Evolutionary conservation across 2,329 filamentous ascomycete genomes (phyloP), one percentile per base, ranked within the genome.

Genomic region (Sphaerulina populicola): DNA sequence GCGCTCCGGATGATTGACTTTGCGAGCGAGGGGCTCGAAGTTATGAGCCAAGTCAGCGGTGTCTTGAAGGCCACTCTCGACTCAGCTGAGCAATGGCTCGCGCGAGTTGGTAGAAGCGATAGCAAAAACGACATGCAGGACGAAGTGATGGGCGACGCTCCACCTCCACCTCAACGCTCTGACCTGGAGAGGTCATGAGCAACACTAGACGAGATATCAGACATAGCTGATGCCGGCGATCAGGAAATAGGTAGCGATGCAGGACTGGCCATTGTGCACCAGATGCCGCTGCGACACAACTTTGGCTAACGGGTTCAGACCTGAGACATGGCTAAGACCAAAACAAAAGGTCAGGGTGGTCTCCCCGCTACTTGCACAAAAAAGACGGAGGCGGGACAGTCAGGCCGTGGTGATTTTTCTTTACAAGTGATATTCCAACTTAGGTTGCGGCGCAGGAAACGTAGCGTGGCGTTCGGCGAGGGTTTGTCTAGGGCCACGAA

Each of bases 11-110:
- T 94, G 50, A 72, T 97, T 10, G 81, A 93, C 1, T 80, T 97
- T 46, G 91, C 91, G 6, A 86, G 85, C 62, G 91, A 97, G 66
- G 88, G 90, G 0, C 74, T 97, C 11, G 89, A 96, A 60, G 95
- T 97, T 85, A 89, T 97, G 77, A 79, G 82, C 1, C 89, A 96
- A 67, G 88, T 98, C 44, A 93, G 83, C 37, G 82, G 83, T 4
- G 87, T 96, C 1, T 78, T 97, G 7, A 87, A 94, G 60, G 86
- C 88, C 47, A 97, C 93, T 0, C 85, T 97, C 47, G 79, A 86
- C 49, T 93, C 86, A 61, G 93, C 93, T 0, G 91, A 97, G 69
- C 81, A 84, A 60, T 97, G 93, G 93, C 87, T 91, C 58, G 85
- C 90, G 21, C 52, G 57, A 29, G 64, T 60, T 8, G 64, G 64